Base-by-base conservation (phyloP, 192 early-diverging fungal genomes). In the Spinellus fusiger region DNA sequence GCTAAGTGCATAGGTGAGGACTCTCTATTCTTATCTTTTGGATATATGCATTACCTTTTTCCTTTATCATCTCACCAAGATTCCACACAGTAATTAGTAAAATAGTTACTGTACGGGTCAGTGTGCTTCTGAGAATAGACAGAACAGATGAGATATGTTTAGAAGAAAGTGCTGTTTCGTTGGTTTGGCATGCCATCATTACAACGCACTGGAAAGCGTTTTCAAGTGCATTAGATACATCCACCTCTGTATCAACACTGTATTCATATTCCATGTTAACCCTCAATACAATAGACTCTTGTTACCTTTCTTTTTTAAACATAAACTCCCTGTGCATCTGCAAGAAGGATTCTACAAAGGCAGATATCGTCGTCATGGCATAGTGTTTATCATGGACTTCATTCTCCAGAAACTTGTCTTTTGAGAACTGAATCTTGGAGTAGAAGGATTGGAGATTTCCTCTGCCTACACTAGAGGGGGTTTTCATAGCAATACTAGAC, bases 361-460 rank as follows among this genome's bases (percentile, higher is more conserved):
- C 49, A 15, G 61, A 57, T 18, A 64, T 46, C n/a, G 18, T 44
- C 44, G n/a, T 53, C 0, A 22, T 18, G 0, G 37, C 40, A 9
- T 40, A n/a, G 16, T 27, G 20, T 4, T 65, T 56, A 22, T 20
- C 32, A 23, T n/a, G n/a, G n/a, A n/a, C n/a, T n/a, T 70, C 61
- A 0, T 59, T 54, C 31, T 57, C 64, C n/a, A 48, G 56, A 48
- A 44, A 62, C 38, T 48, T 44, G 33, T 34, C 69, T 54, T 56
- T 58, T 56, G 58, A 50, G 57, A 76, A 77, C 53, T 55, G 68
- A 57, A 56, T 71, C 69, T 58, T 80, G 50, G 74, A 65, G 31
- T 81, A 84, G 40, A 79, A 84, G 2, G 76, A 68, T 20, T 71
- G 69, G 27, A 84, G 69, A 49, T 84, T 84, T 25, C 81, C 82